Evolutionary conservation across 352 stramenopile species (phyloP), one percentile per base, ranked within the genome.

Genomic region (Phytophthora quininea): DNA sequence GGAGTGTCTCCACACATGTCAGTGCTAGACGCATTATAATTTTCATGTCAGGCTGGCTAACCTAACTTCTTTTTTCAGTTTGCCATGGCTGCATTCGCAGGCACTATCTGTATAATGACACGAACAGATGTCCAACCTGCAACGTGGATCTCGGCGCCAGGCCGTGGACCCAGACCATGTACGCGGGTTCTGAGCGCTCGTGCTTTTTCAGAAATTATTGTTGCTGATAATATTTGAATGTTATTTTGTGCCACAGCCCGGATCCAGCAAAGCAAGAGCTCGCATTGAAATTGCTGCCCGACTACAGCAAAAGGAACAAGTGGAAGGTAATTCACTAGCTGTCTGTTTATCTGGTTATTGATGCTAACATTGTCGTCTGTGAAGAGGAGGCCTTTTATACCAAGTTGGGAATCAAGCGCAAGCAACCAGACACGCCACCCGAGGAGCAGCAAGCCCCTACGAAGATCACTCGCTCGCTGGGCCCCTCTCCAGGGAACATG

Each of bases 1-100:
- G 46, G 87, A 95, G 68, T 95, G 87, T 62, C 68, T 91, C 29
- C 83, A 93, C 58, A 91, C 87, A 1, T 95, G 85, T 93, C 76
- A 60, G 80, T 65, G 35, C 29, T 19, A 15, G 9, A 24, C 14
- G 27, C n/a, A 48, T 55, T 10, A 27, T 49, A 11, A 24, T 40
- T 53, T 50, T 53, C 19, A 24, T 24, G 19, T 24, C 19, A 24
- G 19, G 19, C 19, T 24, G 19, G 19, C 19, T 24, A 24, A 24
- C 19, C 19, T 24, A 24, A 24, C 19, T 24, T 24, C 19, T 24
- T 24, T 24, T 24, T 24, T 24, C 19, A 92, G 84, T 90, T 65
- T 92, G 84, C 62, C 74, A 88, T 47, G 76, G 79, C 58, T 92
- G 84, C 61, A 89, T 88, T 62, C 71, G 77, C 32, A 40, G 66